These are phyloP conservation scores for Areca catechu DNA, from an alignment of 176 grass and related monocot species.

Conservation along the genomic window DNA sequence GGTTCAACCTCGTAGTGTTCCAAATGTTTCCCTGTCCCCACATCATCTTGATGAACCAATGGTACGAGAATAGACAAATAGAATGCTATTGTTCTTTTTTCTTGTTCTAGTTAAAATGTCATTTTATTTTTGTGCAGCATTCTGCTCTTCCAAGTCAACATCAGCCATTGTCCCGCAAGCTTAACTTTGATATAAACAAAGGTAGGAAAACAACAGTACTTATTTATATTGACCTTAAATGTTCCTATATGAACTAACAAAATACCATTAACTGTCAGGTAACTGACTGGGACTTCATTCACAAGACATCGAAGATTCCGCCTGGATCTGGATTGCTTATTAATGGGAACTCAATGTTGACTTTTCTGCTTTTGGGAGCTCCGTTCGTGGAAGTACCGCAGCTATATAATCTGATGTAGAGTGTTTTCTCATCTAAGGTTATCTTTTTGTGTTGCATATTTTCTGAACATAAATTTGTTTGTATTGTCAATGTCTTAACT, in stretches of 20 bases:
- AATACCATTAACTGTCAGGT: slow-evolving; percentile 12
- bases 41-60: slow-evolving; percentile 17
- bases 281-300: background rate
- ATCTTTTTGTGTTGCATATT: too few relatives aligned
- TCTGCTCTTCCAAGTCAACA: slow-evolving; percentile 16
- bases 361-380: too few relatives aligned
- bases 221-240: background rate
- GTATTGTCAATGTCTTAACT: too few relatives aligned
- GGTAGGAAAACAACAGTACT: slow-evolving; percentile 1
- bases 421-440: too few relatives aligned
- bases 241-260: slow-evolving; percentile 8
- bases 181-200: slow-evolving; percentile 45
- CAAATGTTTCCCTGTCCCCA: slow-evolving; percentile 15
- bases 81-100: background rate
- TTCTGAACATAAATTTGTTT: too few relatives aligned
- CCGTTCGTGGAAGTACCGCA: too few relatives aligned
- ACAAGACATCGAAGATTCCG: too few relatives aligned
- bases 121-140: slow-evolving; percentile 8
- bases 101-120: background rate
- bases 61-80: slow-evolving; percentile 12
- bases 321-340: too few relatives aligned
- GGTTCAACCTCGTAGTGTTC: slow-evolving; percentile 16
- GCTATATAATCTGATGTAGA: too few relatives aligned
- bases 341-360: too few relatives aligned
- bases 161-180: slow-evolving; percentile 21